Evolutionary conservation across 306 rosid genomes (phyloP), one percentile per base, ranked within the genome.

Genomic region (Lagenaria siceraria): DNA sequence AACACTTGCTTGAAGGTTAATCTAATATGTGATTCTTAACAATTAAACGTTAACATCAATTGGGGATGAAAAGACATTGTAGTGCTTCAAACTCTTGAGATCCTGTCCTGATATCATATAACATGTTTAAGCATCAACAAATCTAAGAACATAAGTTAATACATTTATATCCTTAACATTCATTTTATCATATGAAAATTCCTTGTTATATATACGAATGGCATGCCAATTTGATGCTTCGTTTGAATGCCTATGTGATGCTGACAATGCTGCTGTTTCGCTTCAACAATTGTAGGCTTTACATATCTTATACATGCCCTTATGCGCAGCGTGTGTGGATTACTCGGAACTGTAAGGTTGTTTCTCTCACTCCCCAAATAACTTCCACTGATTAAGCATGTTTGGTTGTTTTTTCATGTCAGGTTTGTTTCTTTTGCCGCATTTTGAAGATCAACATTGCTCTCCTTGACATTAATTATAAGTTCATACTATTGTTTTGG

Each of bases 251-350:
- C 42, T 58, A 40, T 63, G 40, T 43, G 40, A 63, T 70, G 82
- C 63, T 80, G 80, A 83, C 49, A 49, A 38, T 9, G 24, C 58
- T 46, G 29, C 24, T 14, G 7, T 72, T 7, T 72, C 38, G 27
- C 36, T 49, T 24, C 40, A 72, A 72, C 43, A 29, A 46, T 29
- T 82, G 82, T 81, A 93, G 98, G 91, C 82, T 93, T 88, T 93
- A 88, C 83, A 85, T 93, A 82, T 85, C 95, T 58, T 90, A 93
- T 77, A 62, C 51, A 6, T 93, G 98, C 87, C 98, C 98, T 25
- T 90, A 85, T 81, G 98, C 97, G 8, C 97, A 93, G 82, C 93
- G 97, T 40, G 93, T 76, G 65, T 93, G 97, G 98, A 91, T 91
- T 86, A 64, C 95, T 25, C 87, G 97, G 69, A 93, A 90, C 62